Conservation (phyloP, 306 rosid genomes). For the Phaseolus lunatus region DNA sequence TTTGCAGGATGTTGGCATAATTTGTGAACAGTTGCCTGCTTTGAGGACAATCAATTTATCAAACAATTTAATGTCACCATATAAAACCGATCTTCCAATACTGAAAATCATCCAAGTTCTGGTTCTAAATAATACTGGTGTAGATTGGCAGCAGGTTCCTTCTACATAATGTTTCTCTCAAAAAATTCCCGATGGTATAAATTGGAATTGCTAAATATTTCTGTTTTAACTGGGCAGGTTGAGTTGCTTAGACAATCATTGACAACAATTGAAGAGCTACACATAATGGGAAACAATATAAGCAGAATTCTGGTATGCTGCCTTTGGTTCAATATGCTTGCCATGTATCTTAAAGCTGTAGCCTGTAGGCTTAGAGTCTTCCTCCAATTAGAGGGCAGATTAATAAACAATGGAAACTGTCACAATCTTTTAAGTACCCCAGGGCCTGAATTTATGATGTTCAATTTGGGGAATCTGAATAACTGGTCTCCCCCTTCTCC, state of each 20-base stretch:
- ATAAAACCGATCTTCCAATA: slow-evolving; percentile 60
- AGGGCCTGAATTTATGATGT: slow-evolving; percentile 12
- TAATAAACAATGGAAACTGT: slow-evolving; percentile 9
- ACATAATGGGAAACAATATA: slow-evolving; percentile 82
- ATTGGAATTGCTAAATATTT: slow-evolving; percentile 40
- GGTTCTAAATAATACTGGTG: slow-evolving; percentile 76
- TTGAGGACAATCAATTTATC: slow-evolving; percentile 78
- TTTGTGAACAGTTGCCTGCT: slow-evolving; percentile 79
- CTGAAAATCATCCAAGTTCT: slow-evolving; percentile 66
- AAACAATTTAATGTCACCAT: slow-evolving; percentile 66
- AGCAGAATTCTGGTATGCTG: slow-evolving; percentile 70
- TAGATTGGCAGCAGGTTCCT: slow-evolving; percentile 80
- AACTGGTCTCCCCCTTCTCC: not conserved
- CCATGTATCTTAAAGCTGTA: slow-evolving; percentile 6
- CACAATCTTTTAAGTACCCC: not conserved
- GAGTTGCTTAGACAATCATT: slow-evolving; percentile 70
- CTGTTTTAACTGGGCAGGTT: slow-evolving; percentile 64
- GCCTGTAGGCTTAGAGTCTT: slow-evolving; percentile 27
- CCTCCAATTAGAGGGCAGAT: slow-evolving; percentile 1
- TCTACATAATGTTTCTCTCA: slow-evolving; percentile 18
- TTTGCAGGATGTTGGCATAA: slow-evolving; percentile 80
- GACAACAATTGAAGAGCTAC: slow-evolving; percentile 84
- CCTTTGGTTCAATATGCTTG: slow-evolving; percentile 38
- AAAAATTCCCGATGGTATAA: slow-evolving; percentile 5
- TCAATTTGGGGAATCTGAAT: slow-evolving; percentile 26